Evolutionary conservation across 2,329 filamentous ascomycete genomes (phyloP), one percentile per base, ranked within the genome.

Genomic region (Penicillium verrucosum): DNA sequence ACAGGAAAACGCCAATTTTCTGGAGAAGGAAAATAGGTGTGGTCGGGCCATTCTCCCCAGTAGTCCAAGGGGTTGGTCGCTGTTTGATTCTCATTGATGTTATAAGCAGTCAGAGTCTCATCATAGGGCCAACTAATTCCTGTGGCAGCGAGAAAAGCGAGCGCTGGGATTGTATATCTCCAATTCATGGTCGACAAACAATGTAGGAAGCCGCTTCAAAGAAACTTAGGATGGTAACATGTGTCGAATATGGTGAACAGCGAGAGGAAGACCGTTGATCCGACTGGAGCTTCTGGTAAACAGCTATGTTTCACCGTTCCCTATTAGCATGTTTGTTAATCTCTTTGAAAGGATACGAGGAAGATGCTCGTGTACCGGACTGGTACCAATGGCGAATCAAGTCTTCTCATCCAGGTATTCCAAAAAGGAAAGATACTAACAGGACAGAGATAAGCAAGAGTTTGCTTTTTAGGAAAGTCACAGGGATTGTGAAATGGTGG

Each of bases 1-100:
- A 87, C 83, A 0, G 85, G 85, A 59, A 88, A 81, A 27, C 85
- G 78, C 85, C 85, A 88, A 62, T 84, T 87, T 0, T 74, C 68
- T 1, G 85, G 85, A 21, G 84, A 87, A 0, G 76, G 72, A 18
- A 73, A 68, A 61, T 82, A 87, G 25, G 60, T 68, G 46, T 84
- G 81, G 59, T 78, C 73, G n/a, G 72, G 73, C 81, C 82, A 81
- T 73, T 78, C 72, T 58, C 84, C 80, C 67, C 74, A 81, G 68
- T 88, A 88, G 43, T 88, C 78, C 37, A 82, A 71, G 2, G 85
- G 83, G 49, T 79, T 70, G 9, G 68, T 77, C n/a, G 85, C 83
- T 44, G 76, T 73, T 62, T 80, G 66, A 68, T 87, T 87, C 60
- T 77, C 75, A 68, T 88, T 88, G 59, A 87, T 74, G 64, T 87